These are phyloP conservation scores for Bassia scoparia DNA, from an alignment of 148 eudicot genomes.

Conservation along the genomic window DNA sequence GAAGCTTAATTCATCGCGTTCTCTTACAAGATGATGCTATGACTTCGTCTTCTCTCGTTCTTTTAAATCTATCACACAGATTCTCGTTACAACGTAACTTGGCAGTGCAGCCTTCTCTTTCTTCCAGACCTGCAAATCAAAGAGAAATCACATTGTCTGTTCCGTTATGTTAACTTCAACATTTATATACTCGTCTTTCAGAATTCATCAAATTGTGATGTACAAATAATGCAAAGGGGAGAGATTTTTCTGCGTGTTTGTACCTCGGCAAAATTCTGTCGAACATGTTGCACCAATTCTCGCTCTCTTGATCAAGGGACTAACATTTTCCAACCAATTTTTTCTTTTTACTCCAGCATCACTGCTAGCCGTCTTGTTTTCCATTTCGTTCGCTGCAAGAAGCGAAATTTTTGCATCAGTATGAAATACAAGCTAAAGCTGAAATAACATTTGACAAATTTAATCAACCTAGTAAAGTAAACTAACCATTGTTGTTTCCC, in stretches of 20 bases:
- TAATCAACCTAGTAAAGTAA: background rate
- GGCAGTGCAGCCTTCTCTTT: constrained; percentile 17
- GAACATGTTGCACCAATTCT: constrained; percentile 27
- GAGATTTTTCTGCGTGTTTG: background rate
- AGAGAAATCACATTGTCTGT: background rate
- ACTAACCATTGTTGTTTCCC: constrained; percentile 32
- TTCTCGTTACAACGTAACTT: constrained; percentile 26
- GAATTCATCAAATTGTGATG: background rate
- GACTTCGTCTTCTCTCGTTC: constrained; percentile 44
- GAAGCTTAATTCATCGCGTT: constrained; percentile 26
- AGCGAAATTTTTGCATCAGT: constrained; percentile 1
- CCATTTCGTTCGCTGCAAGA: constrained; percentile 22
- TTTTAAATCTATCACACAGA: constrained; percentile 30
- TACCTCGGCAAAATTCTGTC: constrained; percentile 20
- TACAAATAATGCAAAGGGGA: too few relatives aligned
- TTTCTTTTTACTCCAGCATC: constrained; percentile 48
- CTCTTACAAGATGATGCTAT: constrained; percentile 35
- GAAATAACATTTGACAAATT: background rate
- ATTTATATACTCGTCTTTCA: background rate
- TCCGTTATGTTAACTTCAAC: background rate
- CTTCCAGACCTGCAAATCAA: constrained; percentile 22
- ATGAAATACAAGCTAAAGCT: background rate
- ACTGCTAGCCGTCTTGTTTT: constrained; percentile 2
- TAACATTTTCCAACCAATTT: constrained; percentile 30
- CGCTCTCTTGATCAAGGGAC: constrained; percentile 39